A percentile compares a stretch with the other conserved stretches of the same genome.
Evolutionary conservation across 495 filamentous ascomycete species (phyloP).

Genomic region (Aspergillus panamensis): DNA sequence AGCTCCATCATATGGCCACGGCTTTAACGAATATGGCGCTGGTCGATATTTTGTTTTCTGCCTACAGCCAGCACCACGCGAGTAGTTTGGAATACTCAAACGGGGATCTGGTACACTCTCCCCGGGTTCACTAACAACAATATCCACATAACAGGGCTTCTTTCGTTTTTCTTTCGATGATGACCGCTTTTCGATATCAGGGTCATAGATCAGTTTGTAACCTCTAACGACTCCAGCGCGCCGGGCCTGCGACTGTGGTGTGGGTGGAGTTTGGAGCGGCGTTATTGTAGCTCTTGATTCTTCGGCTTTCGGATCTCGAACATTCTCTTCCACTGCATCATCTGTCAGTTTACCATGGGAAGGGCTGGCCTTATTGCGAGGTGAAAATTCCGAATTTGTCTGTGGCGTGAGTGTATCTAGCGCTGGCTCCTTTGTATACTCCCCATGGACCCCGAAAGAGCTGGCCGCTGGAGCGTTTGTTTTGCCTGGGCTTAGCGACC

Average conservation of each 20-base stretch:
- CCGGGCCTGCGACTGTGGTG: conserved; percentile 56
- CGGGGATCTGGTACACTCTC: conserved; percentile 74
- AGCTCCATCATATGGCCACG: conserved; percentile 71
- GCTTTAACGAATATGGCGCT: conserved; percentile 72
- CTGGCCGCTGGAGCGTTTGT: conserved; percentile 63
- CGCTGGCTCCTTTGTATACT: conserved; percentile 46
- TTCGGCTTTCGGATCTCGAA: conserved; percentile 16
- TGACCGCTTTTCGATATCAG: conserved; percentile 60
- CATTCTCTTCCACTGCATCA: conserved; percentile 20
- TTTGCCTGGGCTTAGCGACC: conserved; percentile 64
- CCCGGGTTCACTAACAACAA: conserved; percentile 61
- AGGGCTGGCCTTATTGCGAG: conserved; percentile 57
- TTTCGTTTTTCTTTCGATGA: conserved; percentile 61
- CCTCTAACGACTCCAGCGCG: conserved; percentile 63
- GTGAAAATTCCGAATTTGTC: conserved; percentile 73
- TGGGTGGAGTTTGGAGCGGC: conserved; percentile 48
- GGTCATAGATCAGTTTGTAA: conserved; percentile 70
- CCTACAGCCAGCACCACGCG: conserved; percentile 55
- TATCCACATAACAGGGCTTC: conserved; percentile 68
- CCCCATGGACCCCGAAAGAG: conserved; percentile 31
- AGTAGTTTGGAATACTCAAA: conserved; percentile 60
- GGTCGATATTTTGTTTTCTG: conserved; percentile 69
- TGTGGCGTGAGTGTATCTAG: conserved; percentile 68
- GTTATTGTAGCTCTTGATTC: conserved; percentile 38
- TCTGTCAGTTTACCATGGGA: conserved; percentile 36